Base-by-base conservation (phyloP, 139 green algal genomes). In the Medakamo hakoo region DNA sequence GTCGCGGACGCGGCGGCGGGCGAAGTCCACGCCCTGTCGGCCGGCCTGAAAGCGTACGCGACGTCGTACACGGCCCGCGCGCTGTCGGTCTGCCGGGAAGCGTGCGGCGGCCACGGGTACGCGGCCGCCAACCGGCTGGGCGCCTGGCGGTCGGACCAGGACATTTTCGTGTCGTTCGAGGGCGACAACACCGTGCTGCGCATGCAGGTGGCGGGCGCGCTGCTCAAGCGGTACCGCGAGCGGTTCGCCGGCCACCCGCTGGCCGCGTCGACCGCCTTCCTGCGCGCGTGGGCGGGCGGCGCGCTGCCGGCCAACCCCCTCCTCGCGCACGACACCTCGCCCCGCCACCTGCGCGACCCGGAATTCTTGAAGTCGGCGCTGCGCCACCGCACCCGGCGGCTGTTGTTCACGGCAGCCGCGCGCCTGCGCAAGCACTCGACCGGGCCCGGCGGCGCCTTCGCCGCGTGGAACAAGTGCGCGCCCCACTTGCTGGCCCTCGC, bases 121-220 rank as follows among this genome's bases (percentile, higher is more conserved):
- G 84, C 84, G 3, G 81, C 84, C 0, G 74, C 85, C 14, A 93
- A 93, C 75, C 78, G 85, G 18, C 76, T 93, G 59, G 85, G 85
- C 21, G 74, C 74, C n/a, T 71, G 84, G 73, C 76, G 85, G 29
- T 79, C 63, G 24, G 85, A 93, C 67, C 85, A 93, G 59, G 83
- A 90, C 82, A 91, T 89, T 73, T 88, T 88, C 72, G 79, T 85
- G 68, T 90, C 66, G 69, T 84, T 84, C 71, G 80, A 85, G 69
- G 80, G 85, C 3, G 85, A 93, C 74, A 93, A 93, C 79, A 91
- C 84, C 18, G 85, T 93, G 68, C 74, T 93, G 68, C 76, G 88
- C 76, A 83, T 90, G 81, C 83, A 88, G 77, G 85, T 90, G 40
- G 71, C 81, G 0, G 84, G 63, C 27, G 72, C 85, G 69, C 76